Percentiles rank a stretch among this genome's conserved stretches.
Evolutionary conservation across 2,329 filamentous ascomycete species (phyloP).

Genomic region (Aspergillus alliaceus): DNA sequence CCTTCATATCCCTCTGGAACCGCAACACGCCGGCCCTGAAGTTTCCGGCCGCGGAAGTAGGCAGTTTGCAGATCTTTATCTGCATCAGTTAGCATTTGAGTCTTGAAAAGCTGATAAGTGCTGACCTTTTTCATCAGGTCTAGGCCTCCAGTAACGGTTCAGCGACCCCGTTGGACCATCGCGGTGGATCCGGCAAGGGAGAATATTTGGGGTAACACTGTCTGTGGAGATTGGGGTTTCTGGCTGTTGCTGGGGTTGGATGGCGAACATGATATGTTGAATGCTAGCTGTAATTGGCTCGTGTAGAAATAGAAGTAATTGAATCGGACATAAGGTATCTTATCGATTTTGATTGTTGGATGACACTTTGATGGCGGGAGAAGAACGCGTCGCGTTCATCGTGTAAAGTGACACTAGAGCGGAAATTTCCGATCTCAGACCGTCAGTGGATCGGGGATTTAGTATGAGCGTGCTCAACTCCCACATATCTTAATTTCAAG

Average conservation of each 20-base stretch:
- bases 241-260: slow-evolving; percentile 29
- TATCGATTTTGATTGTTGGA: neutral
- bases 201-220: slow-evolving; percentile 64
- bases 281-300: neutral
- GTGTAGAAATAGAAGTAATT: neutral
- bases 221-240: slow-evolving; percentile 18
- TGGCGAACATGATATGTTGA: slow-evolving; percentile 32
- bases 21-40: slow-evolving; percentile 65
- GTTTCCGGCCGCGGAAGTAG: slow-evolving; percentile 78
- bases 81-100: slow-evolving; percentile 8
- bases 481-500: neutral
- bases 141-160: slow-evolving; percentile 70
- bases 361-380: neutral
- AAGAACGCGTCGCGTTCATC: slow-evolving; percentile 28
- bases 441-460: neutral
- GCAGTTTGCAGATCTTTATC: slow-evolving; percentile 48
- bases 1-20: slow-evolving; percentile 72
- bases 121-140: slow-evolving; percentile 44
- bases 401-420: slow-evolving; percentile 23
- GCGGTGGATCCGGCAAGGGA: slow-evolving; percentile 80
- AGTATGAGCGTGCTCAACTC: neutral
- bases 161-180: slow-evolving; percentile 68
- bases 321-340: neutral
- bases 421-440: neutral
- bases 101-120: neutral